phyloP scores from a whole-genome alignment of 1,139 yeast species.

The Geotrichum histeridarum region DNA sequence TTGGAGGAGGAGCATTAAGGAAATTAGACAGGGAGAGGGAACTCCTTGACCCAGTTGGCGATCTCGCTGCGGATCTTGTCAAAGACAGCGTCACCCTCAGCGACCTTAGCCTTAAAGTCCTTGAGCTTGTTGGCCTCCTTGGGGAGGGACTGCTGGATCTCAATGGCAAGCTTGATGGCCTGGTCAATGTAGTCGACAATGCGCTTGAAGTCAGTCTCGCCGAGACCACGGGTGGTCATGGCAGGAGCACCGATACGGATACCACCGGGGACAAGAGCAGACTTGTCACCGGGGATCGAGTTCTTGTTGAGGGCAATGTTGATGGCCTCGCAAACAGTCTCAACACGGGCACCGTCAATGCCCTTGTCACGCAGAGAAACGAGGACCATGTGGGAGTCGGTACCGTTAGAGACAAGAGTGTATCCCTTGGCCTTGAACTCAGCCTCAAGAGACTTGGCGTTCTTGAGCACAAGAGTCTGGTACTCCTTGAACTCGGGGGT shows the following conservation, averaged over 20 bases:
- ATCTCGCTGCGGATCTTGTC: constrained; percentile 68
- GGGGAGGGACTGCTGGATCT: constrained; percentile 71
- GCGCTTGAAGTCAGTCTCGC: constrained; percentile 66
- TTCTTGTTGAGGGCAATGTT: constrained; percentile 95
- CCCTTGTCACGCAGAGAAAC: constrained; percentile 77
- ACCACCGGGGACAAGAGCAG: constrained; percentile 93
- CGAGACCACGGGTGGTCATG: constrained; percentile 94
- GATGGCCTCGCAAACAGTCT: constrained; percentile 79
- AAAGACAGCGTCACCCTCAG: constrained; percentile 63
- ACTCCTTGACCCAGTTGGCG: constrained; percentile 85
- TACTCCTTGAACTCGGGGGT: constrained; percentile 82
- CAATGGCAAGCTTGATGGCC: constrained; percentile 75
- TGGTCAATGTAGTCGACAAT: constrained; percentile 73
- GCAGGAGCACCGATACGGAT: constrained; percentile 97
- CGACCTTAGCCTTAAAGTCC: constrained; percentile 83
- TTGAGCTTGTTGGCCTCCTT: constrained; percentile 83
- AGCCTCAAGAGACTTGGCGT: constrained; percentile 71
- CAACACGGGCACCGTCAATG: constrained; percentile 94
- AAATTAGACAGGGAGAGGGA: constrained; percentile 66
- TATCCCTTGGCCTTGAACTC: constrained; percentile 66
- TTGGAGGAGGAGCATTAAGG: neutral
- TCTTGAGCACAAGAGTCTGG: constrained; percentile 74
- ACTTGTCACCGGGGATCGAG: constrained; percentile 93
- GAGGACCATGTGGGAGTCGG: constrained; percentile 89
- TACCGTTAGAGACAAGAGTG: constrained; percentile 82